A percentile compares a stretch with the other conserved stretches of the same genome.
These are phyloP conservation scores for Astraeus odoratus DNA, from an alignment of 768 basidiomycete genomes.

Conservation along the genomic window DNA sequence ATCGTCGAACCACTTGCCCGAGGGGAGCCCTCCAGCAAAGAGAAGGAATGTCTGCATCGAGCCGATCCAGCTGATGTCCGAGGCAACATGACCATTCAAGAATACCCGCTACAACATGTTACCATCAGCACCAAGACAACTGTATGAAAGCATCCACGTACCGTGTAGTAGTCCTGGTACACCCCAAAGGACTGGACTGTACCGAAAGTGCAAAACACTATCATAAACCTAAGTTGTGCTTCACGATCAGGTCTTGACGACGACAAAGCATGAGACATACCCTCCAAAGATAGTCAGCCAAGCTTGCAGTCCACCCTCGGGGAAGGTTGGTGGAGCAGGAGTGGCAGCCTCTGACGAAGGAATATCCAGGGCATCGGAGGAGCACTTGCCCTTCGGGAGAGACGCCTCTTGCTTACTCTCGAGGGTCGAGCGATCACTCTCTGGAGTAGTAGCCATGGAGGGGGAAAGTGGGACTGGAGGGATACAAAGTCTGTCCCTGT, in stretches of 20 bases:
- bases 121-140: neutral
- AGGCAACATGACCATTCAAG: constrained; percentile 33
- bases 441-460: constrained; percentile 5
- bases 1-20: constrained; percentile 40
- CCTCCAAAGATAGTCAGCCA: constrained; percentile 44
- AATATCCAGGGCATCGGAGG: neutral
- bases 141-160: constrained; percentile 9
- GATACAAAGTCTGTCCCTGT: neutral
- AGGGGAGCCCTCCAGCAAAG: constrained; percentile 38
- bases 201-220: constrained; percentile 44
- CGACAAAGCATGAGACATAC: constrained; percentile 20
- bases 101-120: constrained; percentile 25
- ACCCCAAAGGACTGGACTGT: constrained; percentile 43
- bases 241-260: neutral
- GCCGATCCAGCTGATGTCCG: constrained; percentile 45
- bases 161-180: constrained; percentile 47
- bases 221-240: constrained; percentile 27
- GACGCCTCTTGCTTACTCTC: constrained; percentile 1
- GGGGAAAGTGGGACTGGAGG: constrained; percentile 1
- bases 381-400: neutral
- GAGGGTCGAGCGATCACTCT: neutral
- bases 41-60: constrained; percentile 44
- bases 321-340: constrained; percentile 21
- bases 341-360: neutral
- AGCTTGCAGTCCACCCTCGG: constrained; percentile 39